Evolutionary conservation across 2,329 filamentous ascomycete species (phyloP).

Genomic region (Chaetomium globosum): DNA sequence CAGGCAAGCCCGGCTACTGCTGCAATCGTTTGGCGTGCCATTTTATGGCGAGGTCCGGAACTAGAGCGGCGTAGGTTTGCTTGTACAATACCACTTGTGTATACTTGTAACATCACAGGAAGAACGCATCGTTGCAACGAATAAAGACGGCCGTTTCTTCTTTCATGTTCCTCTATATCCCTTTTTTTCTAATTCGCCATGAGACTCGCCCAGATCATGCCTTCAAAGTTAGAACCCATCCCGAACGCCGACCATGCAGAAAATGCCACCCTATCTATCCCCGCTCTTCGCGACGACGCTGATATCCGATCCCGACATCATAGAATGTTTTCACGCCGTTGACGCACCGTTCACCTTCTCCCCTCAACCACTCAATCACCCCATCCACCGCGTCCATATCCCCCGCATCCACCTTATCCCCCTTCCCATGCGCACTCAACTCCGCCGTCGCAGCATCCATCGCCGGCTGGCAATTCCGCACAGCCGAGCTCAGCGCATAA

Average conservation of each 20-base stretch:
- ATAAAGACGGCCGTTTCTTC: conserved; percentile 7
- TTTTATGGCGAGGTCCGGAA: conserved; percentile 64
- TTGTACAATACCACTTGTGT: conserved; percentile 33
- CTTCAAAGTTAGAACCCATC: conserved; percentile 29
- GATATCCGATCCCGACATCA: neutral
- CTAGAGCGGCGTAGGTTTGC: conserved; percentile 31
- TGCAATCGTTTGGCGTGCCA: conserved; percentile 72
- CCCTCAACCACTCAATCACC: conserved; percentile 68
- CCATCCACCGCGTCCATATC: conserved; percentile 87
- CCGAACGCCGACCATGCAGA: conserved; percentile 46
- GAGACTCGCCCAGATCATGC: conserved; percentile 11
- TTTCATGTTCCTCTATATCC: conserved; percentile 18
- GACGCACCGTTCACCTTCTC: conserved; percentile 48
- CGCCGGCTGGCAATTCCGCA: conserved; percentile 86
- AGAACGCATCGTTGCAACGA: conserved; percentile 6
- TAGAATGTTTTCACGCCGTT: conserved; percentile 14
- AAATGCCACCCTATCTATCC: neutral
- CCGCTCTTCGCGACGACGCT: conserved; percentile 4
- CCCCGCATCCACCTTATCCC: conserved; percentile 67
- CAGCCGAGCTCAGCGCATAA: conserved; percentile 81
- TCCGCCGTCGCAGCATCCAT: conserved; percentile 69
- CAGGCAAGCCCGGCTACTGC: conserved; percentile 76
- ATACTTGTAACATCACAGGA: conserved; percentile 29
- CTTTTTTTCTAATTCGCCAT: conserved; percentile 9
- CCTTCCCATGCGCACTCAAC: conserved; percentile 57